Base-by-base conservation (phyloP, 352 stramenopile genomes). In the Aphanomyces stellatus region DNA sequence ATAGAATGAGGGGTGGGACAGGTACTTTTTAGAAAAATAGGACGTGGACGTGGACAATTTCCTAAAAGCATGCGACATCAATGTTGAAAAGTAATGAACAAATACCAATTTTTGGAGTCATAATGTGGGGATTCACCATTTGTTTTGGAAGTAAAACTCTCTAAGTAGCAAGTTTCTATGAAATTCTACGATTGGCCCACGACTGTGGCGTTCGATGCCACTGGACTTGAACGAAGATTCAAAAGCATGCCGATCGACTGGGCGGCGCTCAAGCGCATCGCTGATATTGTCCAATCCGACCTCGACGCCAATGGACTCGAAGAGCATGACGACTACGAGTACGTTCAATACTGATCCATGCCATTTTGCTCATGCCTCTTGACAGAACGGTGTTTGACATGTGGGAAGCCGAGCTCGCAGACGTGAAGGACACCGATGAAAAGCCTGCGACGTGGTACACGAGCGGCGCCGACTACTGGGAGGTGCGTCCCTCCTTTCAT, bases 401-500 rank as follows among this genome's bases (percentile, higher is more conserved):
- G 85, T 93, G 85, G 85, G 65, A 79, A 55, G 51, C 75, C 3
- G 75, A 92, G 59, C 68, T 93, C 3, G 59, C 72, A 2, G 76
- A 87, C 56, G 76, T 72, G 3, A 56, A 37, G 61, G 61, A 60
- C 33, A 31, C 28, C 24, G 42, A 37, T 30, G 49, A 62, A 62
- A 41, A 71, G 69, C 57, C 79, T 71, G 63, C 74, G 28, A 51
- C 34, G 13, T 93, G 85, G 85, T 93, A 93, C 67, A 72, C 80
- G 31, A 88, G 79, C 46, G 85, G 78, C 17, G 81, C 88, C 67
- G 73, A 78, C n/a, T 93, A 87, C 64, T 93, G 85, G 85, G 74
- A 93, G 60, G 60, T 67, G 7, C 33, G 17, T 35, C 13, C 1
- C 19, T n/a, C 57, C 13, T 46, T 59, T 22, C 27, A 28, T 24